Evolutionary conservation across 1,139 yeast genomes (phyloP).

Genomic region (Meyerozyma smithsonii): DNA sequence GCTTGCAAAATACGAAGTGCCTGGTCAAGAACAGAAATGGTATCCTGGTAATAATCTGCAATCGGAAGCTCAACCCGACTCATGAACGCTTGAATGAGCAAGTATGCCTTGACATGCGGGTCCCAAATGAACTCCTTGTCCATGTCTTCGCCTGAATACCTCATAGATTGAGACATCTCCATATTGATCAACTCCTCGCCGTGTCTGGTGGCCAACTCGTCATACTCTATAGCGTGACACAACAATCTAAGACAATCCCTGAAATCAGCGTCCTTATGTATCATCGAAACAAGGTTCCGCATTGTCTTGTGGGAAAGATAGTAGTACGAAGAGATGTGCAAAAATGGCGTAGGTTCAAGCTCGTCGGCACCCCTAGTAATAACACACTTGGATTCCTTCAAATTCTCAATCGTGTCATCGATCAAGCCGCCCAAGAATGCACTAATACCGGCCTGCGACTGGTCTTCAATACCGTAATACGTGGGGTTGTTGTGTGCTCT

Average conservation of each 20-base stretch:
- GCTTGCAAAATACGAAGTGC: conserved; percentile 92
- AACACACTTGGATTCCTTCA: conserved; percentile 73
- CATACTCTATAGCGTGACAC: conserved; percentile 82
- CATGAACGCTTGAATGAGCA: conserved; percentile 84
- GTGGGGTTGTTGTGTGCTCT: conserved; percentile 96
- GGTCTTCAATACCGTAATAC: conserved; percentile 82
- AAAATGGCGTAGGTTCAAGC: conserved; percentile 69
- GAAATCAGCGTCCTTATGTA: conserved; percentile 49
- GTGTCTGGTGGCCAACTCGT: conserved; percentile 89
- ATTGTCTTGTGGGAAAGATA: conserved; percentile 90
- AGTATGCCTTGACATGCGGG: conserved; percentile 89
- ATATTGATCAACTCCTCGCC: conserved; percentile 91
- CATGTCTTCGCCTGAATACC: conserved; percentile 70
- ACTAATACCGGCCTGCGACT: conserved; percentile 61
- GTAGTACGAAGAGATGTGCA: conserved; percentile 85
- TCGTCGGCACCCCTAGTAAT: conserved; percentile 38
- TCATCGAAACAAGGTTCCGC: conserved; percentile 55
- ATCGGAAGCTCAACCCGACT: conserved; percentile 82
- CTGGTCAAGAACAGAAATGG: conserved; percentile 89
- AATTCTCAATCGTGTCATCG: conserved; percentile 63
- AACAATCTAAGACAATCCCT: conserved; percentile 69
- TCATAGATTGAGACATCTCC: conserved; percentile 79
- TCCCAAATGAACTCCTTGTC: conserved; percentile 78
- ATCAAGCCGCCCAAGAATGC: conserved; percentile 67
- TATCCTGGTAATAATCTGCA: conserved; percentile 93